Conservation (phyloP, 129 eudicot species). For the Artemisia argyi region DNA sequence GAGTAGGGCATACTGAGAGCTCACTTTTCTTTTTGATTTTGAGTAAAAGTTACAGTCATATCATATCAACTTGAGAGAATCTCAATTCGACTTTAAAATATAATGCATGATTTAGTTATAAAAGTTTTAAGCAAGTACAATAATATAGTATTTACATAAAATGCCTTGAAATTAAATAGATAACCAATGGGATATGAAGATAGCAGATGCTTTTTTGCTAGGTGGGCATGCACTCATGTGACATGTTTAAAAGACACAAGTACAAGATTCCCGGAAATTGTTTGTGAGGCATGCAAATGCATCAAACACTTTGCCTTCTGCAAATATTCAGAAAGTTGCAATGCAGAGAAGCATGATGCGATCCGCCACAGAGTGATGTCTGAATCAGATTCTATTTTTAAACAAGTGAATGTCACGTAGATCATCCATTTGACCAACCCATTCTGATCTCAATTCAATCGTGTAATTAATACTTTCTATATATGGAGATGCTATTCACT, state of each 20-base stretch:
- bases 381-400: slow-evolving; percentile 12
- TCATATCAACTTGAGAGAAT: too few relatives aligned
- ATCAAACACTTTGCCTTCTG: slow-evolving; percentile 10
- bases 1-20: too few relatives aligned
- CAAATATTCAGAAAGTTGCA: slow-evolving; percentile 3
- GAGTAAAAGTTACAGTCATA: too few relatives aligned
- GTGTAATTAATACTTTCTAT: too few relatives aligned
- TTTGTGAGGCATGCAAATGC: neutral
- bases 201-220: slow-evolving; percentile 3
- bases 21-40: too few relatives aligned
- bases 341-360: slow-evolving; percentile 13
- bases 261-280: slow-evolving; percentile 12
- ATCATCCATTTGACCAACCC: neutral
- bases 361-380: slow-evolving; percentile 14
- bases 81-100: too few relatives aligned
- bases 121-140: neutral
- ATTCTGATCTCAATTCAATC: neutral
- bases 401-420: slow-evolving; percentile 11
- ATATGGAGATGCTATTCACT: too few relatives aligned
- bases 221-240: neutral
- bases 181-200: neutral
- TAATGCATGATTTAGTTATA: too few relatives aligned
- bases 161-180: neutral
- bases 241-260: slow-evolving; percentile 11
- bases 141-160: neutral